These are phyloP conservation scores for Cladosporium sp. DNA, from an alignment of 2,329 filamentous ascomycete genomes.

Conservation along the genomic window DNA sequence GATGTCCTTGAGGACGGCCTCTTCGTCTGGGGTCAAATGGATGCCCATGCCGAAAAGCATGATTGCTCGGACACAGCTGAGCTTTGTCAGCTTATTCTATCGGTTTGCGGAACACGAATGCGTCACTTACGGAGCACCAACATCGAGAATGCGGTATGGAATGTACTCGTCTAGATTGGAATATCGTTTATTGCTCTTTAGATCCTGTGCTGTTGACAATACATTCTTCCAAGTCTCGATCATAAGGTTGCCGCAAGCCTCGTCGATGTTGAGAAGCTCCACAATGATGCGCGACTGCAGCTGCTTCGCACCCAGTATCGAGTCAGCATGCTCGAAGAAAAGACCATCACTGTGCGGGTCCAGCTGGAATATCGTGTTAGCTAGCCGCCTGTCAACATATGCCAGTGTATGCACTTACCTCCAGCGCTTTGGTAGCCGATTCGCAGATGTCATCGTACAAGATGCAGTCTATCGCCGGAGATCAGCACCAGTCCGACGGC, in stretches of 20 bases:
- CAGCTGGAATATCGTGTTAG: not conserved
- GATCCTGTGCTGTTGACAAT: not conserved
- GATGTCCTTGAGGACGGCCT: not conserved
- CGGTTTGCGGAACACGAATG: no score
- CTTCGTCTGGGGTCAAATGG: not conserved
- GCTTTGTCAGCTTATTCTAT: not conserved
- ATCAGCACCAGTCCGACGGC: constrained; percentile 5
- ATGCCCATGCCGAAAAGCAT: constrained; percentile 8
- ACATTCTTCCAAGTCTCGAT: not conserved
- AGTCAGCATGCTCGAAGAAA: constrained; percentile 4
- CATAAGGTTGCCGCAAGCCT: not conserved
- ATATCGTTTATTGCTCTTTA: not conserved
- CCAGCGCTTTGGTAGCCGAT: not conserved
- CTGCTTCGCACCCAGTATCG: constrained; percentile 1
- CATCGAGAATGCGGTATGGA: not conserved
- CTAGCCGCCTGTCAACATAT: not conserved
- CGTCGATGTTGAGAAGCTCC: not conserved
- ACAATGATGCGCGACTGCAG: not conserved
- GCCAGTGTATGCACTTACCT: not conserved
- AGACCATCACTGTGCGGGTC: not conserved
- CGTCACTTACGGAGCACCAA: not conserved
- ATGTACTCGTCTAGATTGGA: constrained; percentile 3
- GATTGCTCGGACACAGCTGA: not conserved
- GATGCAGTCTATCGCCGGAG: not conserved
- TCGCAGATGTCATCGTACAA: constrained; percentile 11